Percentiles rank a stretch among this genome's conserved stretches.
Conservation (phyloP, 2,329 filamentous ascomycete species). For the Fusarium abutilonis region DNA sequence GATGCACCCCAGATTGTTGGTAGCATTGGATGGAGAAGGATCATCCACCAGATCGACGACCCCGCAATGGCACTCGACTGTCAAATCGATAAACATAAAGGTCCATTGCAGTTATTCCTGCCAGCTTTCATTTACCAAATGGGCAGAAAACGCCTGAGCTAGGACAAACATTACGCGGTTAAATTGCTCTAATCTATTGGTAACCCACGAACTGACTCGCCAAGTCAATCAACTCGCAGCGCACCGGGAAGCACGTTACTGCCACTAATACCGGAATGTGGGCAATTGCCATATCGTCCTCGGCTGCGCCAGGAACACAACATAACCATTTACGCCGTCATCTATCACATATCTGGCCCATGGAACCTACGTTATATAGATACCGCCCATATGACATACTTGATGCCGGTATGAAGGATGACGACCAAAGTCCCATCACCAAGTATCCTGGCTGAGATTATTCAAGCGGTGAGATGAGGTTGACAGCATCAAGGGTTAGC, state of each 20-base stretch:
- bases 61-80: slow-evolving; percentile 35
- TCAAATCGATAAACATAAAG: slow-evolving; percentile 1
- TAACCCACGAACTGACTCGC: slow-evolving; percentile 6
- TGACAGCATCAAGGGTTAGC: slow-evolving; percentile 33
- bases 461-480: slow-evolving; percentile 40
- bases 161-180: slow-evolving; percentile 3
- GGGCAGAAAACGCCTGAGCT: not conserved
- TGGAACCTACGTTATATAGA: not conserved
- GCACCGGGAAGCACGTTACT: not conserved
- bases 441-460: slow-evolving; percentile 24
- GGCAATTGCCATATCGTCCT: slow-evolving; percentile 6
- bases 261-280: slow-evolving; percentile 9
- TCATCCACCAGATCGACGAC: slow-evolving; percentile 43
- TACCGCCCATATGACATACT: slow-evolving; percentile 13
- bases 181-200: not conserved
- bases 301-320: slow-evolving; percentile 18
- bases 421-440: slow-evolving; percentile 27
- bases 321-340: slow-evolving; percentile 4
- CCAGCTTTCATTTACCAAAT: not conserved
- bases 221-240: slow-evolving; percentile 1
- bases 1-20: slow-evolving; percentile 39
- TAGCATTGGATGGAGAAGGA: slow-evolving; percentile 32
- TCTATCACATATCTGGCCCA: slow-evolving; percentile 7
- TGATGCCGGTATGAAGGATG: slow-evolving; percentile 25
- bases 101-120: slow-evolving; percentile 1